Evolutionary conservation across 345 rosid genomes (phyloP), one percentile per base, ranked within the genome.

Genomic region (Boechera retrofracta): DNA sequence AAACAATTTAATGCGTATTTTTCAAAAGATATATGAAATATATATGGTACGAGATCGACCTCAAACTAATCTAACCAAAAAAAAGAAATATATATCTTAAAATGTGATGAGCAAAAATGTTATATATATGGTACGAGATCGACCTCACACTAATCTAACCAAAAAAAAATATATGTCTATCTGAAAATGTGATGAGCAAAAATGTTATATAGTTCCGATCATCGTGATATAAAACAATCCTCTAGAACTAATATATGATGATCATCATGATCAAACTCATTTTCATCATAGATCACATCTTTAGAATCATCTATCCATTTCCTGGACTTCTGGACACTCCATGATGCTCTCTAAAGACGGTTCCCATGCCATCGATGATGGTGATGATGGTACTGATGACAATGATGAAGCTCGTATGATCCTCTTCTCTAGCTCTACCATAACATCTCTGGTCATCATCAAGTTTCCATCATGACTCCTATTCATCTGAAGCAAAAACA

Each of bases 291-390:
- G 5, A 48, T 67, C 49, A 7, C 28, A 47, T 26, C 2, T 66
- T 57, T 33, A 44, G 5, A 47, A 35, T 29, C 53, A 73, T 73
- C 53, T 54, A 62, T 74, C 78, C 78, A 78, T 78, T 48, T 78
- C 81, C 21, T 72, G 74, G n/a, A 59, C 47, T 66, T 87, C 86
- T 7, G 89, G 87, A 28, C 77, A 67, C 52, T 88, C 93, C 54
- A 64, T 18, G 47, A 93, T 89, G 29, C 91, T 88, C 55, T 87
- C 92, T 65, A 93, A 76, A 47, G 88, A 86, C 16, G 98, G 97
- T 80, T 69, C 89, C 98, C 96, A 90, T 3, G 79, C 44, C 47
- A 56, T 52, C 10, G 69, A 58, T 39, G 81, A 49, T 31, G 74
- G 33, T 47, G 55, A 21, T 49, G 72, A 42, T 31, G 74, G 33